Conservation (phyloP, 352 stramenopile genomes). For the Globisporangium acanthophoron region DNA sequence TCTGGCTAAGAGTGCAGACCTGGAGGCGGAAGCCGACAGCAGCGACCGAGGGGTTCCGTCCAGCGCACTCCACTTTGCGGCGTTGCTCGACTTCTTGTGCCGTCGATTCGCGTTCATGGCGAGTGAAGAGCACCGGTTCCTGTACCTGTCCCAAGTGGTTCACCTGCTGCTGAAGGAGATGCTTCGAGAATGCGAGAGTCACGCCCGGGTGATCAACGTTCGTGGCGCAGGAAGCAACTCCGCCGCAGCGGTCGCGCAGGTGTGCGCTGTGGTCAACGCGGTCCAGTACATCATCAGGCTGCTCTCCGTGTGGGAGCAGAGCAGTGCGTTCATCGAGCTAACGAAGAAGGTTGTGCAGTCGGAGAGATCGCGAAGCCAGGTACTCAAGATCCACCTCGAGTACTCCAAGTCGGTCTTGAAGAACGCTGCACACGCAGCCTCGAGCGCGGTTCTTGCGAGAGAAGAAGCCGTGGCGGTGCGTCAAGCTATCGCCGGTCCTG, state of each 20-base stretch:
- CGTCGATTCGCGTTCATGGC: constrained; percentile 58
- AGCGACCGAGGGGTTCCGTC: constrained; percentile 15
- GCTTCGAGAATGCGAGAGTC: constrained; percentile 12
- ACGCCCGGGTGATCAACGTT: constrained; percentile 6
- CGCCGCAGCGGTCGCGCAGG: constrained; percentile 10
- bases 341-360: constrained; percentile 50
- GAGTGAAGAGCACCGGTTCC: constrained; percentile 59
- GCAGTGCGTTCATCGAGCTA: constrained; percentile 60
- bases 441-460: constrained; percentile 45
- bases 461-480: constrained; percentile 69
- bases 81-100: constrained; percentile 64
- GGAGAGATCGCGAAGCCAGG: constrained; percentile 41
- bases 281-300: constrained; percentile 31
- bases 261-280: constrained; percentile 51
- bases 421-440: constrained; percentile 39
- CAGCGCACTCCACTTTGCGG: constrained; percentile 29
- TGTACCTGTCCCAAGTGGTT: constrained; percentile 75
- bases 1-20: no score
- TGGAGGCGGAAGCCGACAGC: not conserved
- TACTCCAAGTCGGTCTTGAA: constrained; percentile 44
- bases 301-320: constrained; percentile 61
- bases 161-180: constrained; percentile 36
- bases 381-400: constrained; percentile 58
- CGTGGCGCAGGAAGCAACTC: not conserved
- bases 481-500: constrained; percentile 58